phyloP scores from a whole-genome alignment of 2,329 filamentous ascomycete species.

The Pseudogymnoascus sp. region DNA sequence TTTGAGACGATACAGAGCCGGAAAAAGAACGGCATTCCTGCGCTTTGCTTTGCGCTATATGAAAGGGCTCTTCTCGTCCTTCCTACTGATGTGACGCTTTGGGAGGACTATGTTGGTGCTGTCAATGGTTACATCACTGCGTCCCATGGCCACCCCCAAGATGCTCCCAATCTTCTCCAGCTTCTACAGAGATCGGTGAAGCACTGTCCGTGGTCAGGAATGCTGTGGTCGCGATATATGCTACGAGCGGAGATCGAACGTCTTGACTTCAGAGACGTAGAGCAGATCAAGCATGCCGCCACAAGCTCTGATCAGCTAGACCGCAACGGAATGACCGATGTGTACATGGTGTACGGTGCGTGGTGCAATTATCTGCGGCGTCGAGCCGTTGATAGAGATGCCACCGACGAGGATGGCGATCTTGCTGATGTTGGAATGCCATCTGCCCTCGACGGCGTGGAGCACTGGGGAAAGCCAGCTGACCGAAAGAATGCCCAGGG shows the following conservation, averaged over 20 bases:
- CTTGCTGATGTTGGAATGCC: slow-evolving; percentile 84
- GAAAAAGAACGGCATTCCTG: slow-evolving; percentile 43
- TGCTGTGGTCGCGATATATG: slow-evolving; percentile 84
- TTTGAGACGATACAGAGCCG: slow-evolving; percentile 68
- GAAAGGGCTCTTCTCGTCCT: slow-evolving; percentile 70
- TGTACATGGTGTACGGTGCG: slow-evolving; percentile 83
- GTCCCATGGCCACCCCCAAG: slow-evolving; percentile 24
- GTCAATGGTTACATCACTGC: slow-evolving; percentile 25
- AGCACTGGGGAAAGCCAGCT: slow-evolving; percentile 56
- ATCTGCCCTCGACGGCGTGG: slow-evolving; percentile 78
- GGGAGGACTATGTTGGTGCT: slow-evolving; percentile 60
- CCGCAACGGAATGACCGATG: slow-evolving; percentile 75
- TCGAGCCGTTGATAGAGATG: slow-evolving; percentile 65
- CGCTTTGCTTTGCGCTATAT: slow-evolving; percentile 60
- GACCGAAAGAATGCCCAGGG: slow-evolving; percentile 63
- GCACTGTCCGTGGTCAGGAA: slow-evolving; percentile 89
- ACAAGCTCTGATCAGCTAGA: slow-evolving; percentile 81
- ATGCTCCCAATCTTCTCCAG: slow-evolving; percentile 50
- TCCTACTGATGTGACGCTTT: slow-evolving; percentile 64
- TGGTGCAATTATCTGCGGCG: slow-evolving; percentile 94
- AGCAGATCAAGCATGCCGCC: slow-evolving; percentile 84
- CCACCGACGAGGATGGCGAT: slow-evolving; percentile 75
- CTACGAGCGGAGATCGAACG: slow-evolving; percentile 73
- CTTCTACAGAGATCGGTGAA: slow-evolving; percentile 74
- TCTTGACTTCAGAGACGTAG: slow-evolving; percentile 70